Base-by-base conservation (phyloP, 2,329 filamentous ascomycete genomes). In the Arthroderma sp. region DNA sequence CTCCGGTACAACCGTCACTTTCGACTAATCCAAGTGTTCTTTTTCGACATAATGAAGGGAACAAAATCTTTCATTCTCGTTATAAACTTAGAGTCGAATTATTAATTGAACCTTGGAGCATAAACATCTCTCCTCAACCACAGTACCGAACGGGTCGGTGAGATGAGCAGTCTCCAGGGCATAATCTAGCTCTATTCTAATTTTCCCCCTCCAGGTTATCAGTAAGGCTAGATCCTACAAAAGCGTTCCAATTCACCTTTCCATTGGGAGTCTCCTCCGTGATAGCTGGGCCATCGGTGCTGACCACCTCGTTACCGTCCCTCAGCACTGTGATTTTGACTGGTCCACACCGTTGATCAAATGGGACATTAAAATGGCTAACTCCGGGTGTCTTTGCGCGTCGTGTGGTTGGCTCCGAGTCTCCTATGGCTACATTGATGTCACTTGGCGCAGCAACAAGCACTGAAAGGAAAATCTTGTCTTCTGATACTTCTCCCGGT, bases 241-340 rank as follows among this genome's bases (percentile, higher is more conserved):
- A 54, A n/a, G 61, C 57, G 48, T 64, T 64, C 57, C 59, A 63
- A 33, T 62, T 58, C 6, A 62, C 52, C 40, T 54, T 50, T 4
- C 59, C 58, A 42, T 58, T 51, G 5, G 36, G 36, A 40, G 56
- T 59, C 8, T 53, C 38, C 6, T 51, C 47, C 5, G 56, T 61
- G 38, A 63, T 61, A 11, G 51, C 54, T 11, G 58, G 60, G 1
- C 60, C 61, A 5, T 40, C 53, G 4, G 54, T 46, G 11, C 46
- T 46, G 22, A 48, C 49, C 29, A 60, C 48, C 37, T 51, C 49
- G 31, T 48, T 40, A 2, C 52, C 50, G 36, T 56, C 41, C 10
- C 60, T 56, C 38, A 50, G 40, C 37, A 63, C 53, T 4, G 48
- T 45, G 34, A 64, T 49, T 6, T 27, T 50, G 15, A 63, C 61